Evolutionary conservation across 2,329 filamentous ascomycete genomes (phyloP).

Genomic region (Penicillium italicum): DNA sequence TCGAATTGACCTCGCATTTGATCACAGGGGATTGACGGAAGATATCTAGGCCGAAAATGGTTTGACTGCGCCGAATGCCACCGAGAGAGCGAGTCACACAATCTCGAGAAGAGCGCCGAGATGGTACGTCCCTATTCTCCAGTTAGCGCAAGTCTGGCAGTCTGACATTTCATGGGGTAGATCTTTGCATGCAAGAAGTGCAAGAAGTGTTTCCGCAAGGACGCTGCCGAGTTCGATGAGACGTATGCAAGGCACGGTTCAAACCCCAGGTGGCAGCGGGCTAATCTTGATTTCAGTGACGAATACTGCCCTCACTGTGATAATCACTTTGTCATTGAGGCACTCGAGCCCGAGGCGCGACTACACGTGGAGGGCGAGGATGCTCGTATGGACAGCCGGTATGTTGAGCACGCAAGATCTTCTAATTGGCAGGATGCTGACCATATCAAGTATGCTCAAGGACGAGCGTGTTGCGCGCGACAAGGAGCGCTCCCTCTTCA

Average conservation of each 20-base stretch:
- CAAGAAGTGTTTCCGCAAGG: slow-evolving; percentile 96
- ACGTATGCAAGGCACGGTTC: slow-evolving; percentile 41
- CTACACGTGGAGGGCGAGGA: slow-evolving; percentile 90
- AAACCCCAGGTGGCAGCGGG: neutral
- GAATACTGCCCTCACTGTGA: slow-evolving; percentile 99
- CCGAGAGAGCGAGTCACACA: slow-evolving; percentile 71
- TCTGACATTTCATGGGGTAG: slow-evolving; percentile 36
- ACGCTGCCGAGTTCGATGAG: slow-evolving; percentile 87
- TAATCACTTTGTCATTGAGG: slow-evolving; percentile 95
- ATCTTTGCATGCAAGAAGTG: slow-evolving; percentile 96
- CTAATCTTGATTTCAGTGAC: slow-evolving; percentile 54
- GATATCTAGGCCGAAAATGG: slow-evolving; percentile 76
- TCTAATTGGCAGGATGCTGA: slow-evolving; percentile 10
- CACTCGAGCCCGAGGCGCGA: slow-evolving; percentile 74
- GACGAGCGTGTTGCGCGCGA: slow-evolving; percentile 72
- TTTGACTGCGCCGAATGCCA: slow-evolving; percentile 98
- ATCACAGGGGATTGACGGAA: slow-evolving; percentile 5
- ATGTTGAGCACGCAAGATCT: slow-evolving; percentile 13
- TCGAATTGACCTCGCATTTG: neutral
- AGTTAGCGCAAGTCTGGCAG: neutral
- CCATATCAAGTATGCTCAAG: slow-evolving; percentile 68
- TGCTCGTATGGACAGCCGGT: slow-evolving; percentile 72
- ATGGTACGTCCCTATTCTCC: slow-evolving; percentile 54
- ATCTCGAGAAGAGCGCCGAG: slow-evolving; percentile 71
- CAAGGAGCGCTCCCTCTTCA: slow-evolving; percentile 65